Percentiles rank a stretch among this genome's conserved stretches.
These are phyloP conservation scores for Tetrahymena thermophila DNA, from an alignment of 73 alveolate genomes.

Conservation along the genomic window DNA sequence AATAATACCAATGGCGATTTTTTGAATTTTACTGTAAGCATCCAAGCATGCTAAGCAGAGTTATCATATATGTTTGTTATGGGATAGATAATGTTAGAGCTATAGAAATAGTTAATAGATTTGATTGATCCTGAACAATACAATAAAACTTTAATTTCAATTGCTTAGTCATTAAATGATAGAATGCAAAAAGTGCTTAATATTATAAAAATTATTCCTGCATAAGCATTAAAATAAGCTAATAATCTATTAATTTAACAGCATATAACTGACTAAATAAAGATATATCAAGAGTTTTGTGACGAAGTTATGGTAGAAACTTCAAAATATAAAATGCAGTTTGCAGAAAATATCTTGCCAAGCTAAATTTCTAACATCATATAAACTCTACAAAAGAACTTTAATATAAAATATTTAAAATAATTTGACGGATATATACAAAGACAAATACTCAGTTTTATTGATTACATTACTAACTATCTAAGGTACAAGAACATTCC, in stretches of 20 bases:
- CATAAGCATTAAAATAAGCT: not conserved
- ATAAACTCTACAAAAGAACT: not conserved
- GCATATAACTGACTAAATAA: not conserved
- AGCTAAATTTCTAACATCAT: not conserved
- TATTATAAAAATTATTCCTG: not conserved
- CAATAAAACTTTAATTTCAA: not conserved
- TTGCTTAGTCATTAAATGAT: not conserved
- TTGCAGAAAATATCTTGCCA: not conserved
- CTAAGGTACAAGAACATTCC: not conserved
- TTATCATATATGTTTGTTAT: not conserved
- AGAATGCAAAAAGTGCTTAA: not conserved
- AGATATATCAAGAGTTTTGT: not conserved
- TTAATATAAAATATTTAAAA: not conserved
- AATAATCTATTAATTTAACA: not conserved
- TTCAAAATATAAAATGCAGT: not conserved
- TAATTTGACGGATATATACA: not conserved
- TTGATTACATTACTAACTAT: not conserved
- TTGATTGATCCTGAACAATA: not conserved
- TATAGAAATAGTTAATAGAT: not conserved
- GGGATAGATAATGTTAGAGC: not conserved
- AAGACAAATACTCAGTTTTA: not conserved
- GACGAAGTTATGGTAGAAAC: not conserved
- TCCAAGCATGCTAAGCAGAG: not conserved
- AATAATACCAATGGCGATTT: not conserved
- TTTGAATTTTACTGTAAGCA: not conserved